These are phyloP conservation scores for Pyrenopolyporus hunteri DNA, from an alignment of 495 filamentous ascomycete species.

Conservation along the genomic window DNA sequence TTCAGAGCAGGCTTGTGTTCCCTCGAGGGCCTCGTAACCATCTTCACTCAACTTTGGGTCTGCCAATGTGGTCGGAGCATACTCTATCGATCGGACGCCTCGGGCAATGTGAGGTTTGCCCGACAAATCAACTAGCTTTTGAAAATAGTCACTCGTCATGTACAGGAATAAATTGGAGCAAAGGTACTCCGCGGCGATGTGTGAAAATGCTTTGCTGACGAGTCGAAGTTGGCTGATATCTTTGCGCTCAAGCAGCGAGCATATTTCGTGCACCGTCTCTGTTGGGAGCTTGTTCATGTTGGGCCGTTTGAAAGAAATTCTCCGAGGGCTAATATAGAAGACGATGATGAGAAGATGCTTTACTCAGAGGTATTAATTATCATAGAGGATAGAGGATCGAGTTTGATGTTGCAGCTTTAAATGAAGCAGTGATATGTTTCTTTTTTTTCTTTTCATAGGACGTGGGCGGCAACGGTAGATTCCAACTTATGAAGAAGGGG, in stretches of 20 bases:
- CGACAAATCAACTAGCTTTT: slow-evolving; percentile 2
- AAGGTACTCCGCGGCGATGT: slow-evolving; percentile 19
- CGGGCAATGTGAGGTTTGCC: slow-evolving; percentile 14
- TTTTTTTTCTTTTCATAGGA: no score
- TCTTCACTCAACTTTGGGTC: neutral
- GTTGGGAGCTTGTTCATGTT: slow-evolving; percentile 24
- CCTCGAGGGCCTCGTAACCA: no score
- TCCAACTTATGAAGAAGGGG: no score
- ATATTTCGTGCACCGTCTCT: slow-evolving; percentile 16
- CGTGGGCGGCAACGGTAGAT: no score
- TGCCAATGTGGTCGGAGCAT: no score
- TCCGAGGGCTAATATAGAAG: no score
- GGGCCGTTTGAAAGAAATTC: no score
- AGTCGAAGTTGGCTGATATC: slow-evolving; percentile 26
- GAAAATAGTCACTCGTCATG: slow-evolving; percentile 4
- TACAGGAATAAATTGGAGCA: slow-evolving; percentile 8
- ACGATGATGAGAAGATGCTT: neutral
- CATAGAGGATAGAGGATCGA: no score
- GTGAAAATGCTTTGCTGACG: slow-evolving; percentile 17
- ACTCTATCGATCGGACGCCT: slow-evolving; percentile 19
- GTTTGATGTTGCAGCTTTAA: no score
- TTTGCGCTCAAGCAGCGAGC: slow-evolving; percentile 2
- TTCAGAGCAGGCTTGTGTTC: no score
- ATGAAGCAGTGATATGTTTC: no score
- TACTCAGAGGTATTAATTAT: no score